phyloP scores from a whole-genome alignment of 176 grass and related monocot genomes.

The Carex myosuroides region DNA sequence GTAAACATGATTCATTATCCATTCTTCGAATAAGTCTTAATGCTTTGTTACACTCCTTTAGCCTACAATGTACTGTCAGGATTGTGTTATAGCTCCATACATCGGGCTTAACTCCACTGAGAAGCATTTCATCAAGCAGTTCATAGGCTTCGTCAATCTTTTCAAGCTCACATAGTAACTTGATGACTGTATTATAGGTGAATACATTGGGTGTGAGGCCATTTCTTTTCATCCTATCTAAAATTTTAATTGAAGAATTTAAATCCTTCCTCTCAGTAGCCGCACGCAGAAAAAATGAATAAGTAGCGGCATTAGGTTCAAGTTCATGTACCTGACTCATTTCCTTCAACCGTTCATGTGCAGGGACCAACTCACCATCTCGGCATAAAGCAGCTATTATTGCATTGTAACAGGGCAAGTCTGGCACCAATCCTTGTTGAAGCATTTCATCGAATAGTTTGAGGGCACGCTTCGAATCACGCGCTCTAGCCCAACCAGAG shows the following conservation, averaged over 20 bases:
- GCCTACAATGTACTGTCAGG: slow-evolving; percentile 58
- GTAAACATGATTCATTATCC: slow-evolving; percentile 53
- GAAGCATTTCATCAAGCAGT: slow-evolving; percentile 61
- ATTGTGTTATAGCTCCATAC: slow-evolving; percentile 79
- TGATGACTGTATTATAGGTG: slow-evolving; percentile 67
- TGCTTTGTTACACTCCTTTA: slow-evolving; percentile 69
- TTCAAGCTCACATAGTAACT: slow-evolving; percentile 53
- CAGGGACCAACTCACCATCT: slow-evolving; percentile 34
- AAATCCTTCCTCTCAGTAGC: slow-evolving; percentile 55
- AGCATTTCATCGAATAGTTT: slow-evolving; percentile 72
- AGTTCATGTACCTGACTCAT: slow-evolving; percentile 48
- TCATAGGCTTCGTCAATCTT: slow-evolving; percentile 66
- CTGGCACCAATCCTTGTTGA: slow-evolving; percentile 27
- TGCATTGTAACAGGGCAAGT: slow-evolving; percentile 42
- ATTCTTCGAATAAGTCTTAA: slow-evolving; percentile 60
- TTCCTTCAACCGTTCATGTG: slow-evolving; percentile 38
- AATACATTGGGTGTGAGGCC: slow-evolving; percentile 69
- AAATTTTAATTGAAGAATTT: slow-evolving; percentile 36
- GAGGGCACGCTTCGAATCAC: slow-evolving; percentile 25
- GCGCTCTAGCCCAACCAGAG: slow-evolving; percentile 46
- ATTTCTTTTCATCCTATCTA: slow-evolving; percentile 53
- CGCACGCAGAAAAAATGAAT: slow-evolving; percentile 51
- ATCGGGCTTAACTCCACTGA: slow-evolving; percentile 46
- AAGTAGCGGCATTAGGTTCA: slow-evolving; percentile 49
- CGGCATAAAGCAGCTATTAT: slow-evolving; percentile 57